These are phyloP conservation scores for Solanum habrochaites DNA, from an alignment of 257 asterid genomes.

Conservation along the genomic window DNA sequence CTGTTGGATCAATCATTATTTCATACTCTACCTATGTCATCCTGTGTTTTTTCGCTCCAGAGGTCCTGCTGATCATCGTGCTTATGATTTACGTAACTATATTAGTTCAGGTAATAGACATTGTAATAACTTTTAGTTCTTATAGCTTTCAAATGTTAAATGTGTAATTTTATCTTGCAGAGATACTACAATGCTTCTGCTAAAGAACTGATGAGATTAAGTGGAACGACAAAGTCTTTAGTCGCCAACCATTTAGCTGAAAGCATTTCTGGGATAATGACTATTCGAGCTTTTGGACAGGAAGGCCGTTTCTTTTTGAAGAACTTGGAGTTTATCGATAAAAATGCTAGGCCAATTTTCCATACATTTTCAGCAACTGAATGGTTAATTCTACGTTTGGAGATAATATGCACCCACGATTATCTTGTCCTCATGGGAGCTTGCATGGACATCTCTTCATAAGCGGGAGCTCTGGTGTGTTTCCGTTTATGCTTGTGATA, in stretches of 20 bases:
- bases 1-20: not conserved
- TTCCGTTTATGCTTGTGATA: not conserved
- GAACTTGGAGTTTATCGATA: not conserved
- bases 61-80: not conserved
- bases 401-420: not conserved
- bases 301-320: not conserved
- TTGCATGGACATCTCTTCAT: not conserved
- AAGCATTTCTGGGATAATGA: not conserved
- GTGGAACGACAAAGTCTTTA: not conserved
- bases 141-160: too few species aligned
- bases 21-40: not conserved
- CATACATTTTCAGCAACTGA: not conserved
- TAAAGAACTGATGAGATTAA: not conserved
- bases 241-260: not conserved
- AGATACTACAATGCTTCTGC: not conserved
- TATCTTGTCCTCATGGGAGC: not conserved
- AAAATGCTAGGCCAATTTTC: not conserved
- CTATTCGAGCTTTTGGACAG: not conserved
- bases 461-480: not conserved
- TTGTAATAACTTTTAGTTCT: not conserved
- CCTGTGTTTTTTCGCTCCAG: not conserved
- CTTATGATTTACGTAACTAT: not conserved
- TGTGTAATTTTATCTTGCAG: not conserved
- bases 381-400: not conserved
- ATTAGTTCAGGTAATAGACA: not conserved